phyloP scores from a whole-genome alignment of 805 yeast species.

The Schwanniomyces pseudopolymorphus region DNA sequence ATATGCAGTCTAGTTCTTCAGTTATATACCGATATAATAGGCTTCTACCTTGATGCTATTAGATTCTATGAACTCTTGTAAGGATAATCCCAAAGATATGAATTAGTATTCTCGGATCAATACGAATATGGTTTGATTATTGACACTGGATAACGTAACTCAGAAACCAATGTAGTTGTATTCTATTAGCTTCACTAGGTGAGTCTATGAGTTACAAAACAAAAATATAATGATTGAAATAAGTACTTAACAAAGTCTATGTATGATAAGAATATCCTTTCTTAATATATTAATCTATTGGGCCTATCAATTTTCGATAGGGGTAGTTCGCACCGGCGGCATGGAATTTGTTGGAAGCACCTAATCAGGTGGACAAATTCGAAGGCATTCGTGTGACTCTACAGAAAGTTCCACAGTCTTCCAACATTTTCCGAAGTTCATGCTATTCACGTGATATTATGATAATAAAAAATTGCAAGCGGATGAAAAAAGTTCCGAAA shows the following conservation, averaged over 20 bases:
- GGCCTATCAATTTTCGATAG: neutral
- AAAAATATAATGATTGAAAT: neutral
- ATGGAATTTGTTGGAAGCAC: slow-evolving; percentile 1
- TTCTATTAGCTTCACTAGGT: neutral
- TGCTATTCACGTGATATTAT: too few species aligned
- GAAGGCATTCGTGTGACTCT: neutral
- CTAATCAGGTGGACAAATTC: neutral
- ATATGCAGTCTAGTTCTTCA: neutral
- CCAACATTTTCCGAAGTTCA: neutral
- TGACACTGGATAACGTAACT: neutral
- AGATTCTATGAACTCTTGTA: neutral
- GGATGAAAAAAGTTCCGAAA: neutral
- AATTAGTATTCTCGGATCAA: neutral
- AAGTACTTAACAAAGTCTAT: neutral
- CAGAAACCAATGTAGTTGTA: neutral
- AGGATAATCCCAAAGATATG: neutral
- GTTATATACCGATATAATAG: neutral
- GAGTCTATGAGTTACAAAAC: neutral
- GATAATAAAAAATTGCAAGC: neutral
- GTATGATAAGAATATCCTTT: neutral
- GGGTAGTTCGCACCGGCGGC: neutral
- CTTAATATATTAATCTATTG: neutral
- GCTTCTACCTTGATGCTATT: neutral
- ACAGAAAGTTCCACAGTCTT: neutral
- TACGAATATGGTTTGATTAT: neutral